Percentiles rank a stretch among this genome's conserved stretches.
These are phyloP conservation scores for Teunomyces atbi DNA, from an alignment of 805 yeast species.

Conservation along the genomic window DNA sequence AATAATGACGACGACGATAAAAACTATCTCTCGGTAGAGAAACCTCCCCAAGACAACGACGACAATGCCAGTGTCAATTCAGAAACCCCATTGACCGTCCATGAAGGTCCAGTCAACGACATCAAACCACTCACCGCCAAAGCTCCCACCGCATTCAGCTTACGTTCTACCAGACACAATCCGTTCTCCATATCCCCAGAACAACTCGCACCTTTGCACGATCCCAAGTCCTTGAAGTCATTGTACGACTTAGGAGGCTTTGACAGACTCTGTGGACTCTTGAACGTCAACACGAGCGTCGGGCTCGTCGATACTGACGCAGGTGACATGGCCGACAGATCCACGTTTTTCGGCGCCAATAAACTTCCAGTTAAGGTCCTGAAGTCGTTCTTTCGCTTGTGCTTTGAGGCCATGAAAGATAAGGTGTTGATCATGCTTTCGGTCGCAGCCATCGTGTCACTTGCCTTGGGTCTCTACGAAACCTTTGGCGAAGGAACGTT, in stretches of 20 bases:
- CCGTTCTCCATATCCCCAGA: conserved; percentile 12
- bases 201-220: conserved; percentile 51
- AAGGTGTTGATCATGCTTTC: conserved; percentile 81
- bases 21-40: neutral
- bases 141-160: neutral
- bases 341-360: conserved; percentile 63
- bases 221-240: conserved; percentile 56
- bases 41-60: conserved; percentile 1
- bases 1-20: neutral
- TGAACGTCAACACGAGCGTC: conserved; percentile 32
- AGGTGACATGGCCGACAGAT: conserved; percentile 37
- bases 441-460: conserved; percentile 84
- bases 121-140: neutral
- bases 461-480: conserved; percentile 89
- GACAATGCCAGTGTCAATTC: conserved; percentile 14
- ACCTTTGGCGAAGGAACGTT: conserved; percentile 81
- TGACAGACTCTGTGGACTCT: conserved; percentile 26
- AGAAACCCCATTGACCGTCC: conserved; percentile 10
- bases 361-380: conserved; percentile 67
- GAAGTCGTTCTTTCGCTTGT: conserved; percentile 64
- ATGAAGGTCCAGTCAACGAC: conserved; percentile 2
- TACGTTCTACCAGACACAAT: neutral
- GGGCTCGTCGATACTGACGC: conserved; percentile 43
- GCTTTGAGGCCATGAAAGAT: conserved; percentile 86
- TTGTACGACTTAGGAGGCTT: conserved; percentile 48